phyloP scores from a whole-genome alignment of 1,284 basidiomycete species.

The Ustilago hordei region DNA sequence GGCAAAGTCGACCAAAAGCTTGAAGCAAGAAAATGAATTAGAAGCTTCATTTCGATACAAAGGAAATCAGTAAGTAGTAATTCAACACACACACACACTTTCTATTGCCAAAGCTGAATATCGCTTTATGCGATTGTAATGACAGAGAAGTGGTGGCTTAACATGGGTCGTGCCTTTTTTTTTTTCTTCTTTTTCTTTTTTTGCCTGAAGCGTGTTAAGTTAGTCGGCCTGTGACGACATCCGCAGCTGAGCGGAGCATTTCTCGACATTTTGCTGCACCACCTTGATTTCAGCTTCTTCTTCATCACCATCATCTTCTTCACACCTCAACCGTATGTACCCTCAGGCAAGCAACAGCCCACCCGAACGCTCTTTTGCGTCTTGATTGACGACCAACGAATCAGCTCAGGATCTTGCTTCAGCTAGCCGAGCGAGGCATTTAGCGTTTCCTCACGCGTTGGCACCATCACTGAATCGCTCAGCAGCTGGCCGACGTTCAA shows the following conservation, averaged over 20 bases:
- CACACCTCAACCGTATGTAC: not conserved
- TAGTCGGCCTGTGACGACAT: slow-evolving; percentile 10
- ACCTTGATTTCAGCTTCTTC: not conserved
- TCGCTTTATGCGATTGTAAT: no score
- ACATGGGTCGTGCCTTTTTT: no score
- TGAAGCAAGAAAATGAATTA: not conserved
- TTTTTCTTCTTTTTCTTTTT: no score
- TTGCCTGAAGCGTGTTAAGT: no score
- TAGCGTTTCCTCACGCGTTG: not conserved
- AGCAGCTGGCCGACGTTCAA: not conserved
- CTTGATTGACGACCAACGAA: not conserved
- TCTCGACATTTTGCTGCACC: not conserved
- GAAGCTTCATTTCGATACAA: not conserved
- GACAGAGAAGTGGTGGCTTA: no score
- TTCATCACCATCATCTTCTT: not conserved
- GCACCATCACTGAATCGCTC: not conserved
- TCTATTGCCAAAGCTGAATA: no score
- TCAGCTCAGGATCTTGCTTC: not conserved
- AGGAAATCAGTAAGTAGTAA: not conserved
- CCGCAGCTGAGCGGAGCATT: slow-evolving; percentile 9
- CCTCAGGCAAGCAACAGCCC: not conserved
- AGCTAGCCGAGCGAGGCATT: not conserved
- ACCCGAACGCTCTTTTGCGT: no score
- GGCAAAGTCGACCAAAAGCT: not conserved
- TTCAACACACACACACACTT: no score